A percentile compares a stretch with the other conserved stretches of the same genome.
These are phyloP conservation scores for Xylaria sp. DNA, from an alignment of 2,329 filamentous ascomycete species.

Conservation along the genomic window DNA sequence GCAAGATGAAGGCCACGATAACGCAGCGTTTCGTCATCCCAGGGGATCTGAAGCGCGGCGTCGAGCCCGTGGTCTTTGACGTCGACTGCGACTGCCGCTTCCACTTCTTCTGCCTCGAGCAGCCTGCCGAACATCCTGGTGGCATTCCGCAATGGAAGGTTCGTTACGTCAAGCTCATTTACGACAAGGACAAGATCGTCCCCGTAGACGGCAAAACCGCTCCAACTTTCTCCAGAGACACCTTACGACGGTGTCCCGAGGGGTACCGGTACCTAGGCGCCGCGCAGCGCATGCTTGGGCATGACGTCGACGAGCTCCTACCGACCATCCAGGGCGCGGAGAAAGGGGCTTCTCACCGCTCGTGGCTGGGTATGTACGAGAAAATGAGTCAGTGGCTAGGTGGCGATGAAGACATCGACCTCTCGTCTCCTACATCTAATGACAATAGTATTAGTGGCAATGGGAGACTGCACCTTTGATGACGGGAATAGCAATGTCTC, in stretches of 20 bases:
- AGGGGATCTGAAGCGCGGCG: constrained; percentile 32
- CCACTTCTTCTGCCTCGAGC: constrained; percentile 58
- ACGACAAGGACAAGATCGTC: constrained; percentile 62
- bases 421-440: constrained; percentile 35
- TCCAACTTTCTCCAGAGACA: constrained; percentile 52
- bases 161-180: constrained; percentile 59
- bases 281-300: constrained; percentile 58
- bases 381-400: constrained; percentile 51
- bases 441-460: constrained; percentile 25
- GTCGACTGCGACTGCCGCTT: constrained; percentile 63
- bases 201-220: constrained; percentile 55
- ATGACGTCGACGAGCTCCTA: constrained; percentile 54
- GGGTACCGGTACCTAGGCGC: constrained; percentile 60
- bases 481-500: constrained; percentile 6
- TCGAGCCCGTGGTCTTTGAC: constrained; percentile 54
- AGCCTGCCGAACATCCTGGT: constrained; percentile 29
- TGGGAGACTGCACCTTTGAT: constrained; percentile 9
- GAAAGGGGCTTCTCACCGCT: constrained; percentile 38
- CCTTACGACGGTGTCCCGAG: constrained; percentile 54
- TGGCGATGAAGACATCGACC: constrained; percentile 43
- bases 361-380: constrained; percentile 55
- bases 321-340: constrained; percentile 52
- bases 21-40: constrained; percentile 58
- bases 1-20: constrained; percentile 66
- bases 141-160: constrained; percentile 51